Percentiles rank a stretch among this genome's conserved stretches.
Evolutionary conservation across 169 alveolate species (phyloP).

Genomic region (Eimeria brunetti): DNA sequence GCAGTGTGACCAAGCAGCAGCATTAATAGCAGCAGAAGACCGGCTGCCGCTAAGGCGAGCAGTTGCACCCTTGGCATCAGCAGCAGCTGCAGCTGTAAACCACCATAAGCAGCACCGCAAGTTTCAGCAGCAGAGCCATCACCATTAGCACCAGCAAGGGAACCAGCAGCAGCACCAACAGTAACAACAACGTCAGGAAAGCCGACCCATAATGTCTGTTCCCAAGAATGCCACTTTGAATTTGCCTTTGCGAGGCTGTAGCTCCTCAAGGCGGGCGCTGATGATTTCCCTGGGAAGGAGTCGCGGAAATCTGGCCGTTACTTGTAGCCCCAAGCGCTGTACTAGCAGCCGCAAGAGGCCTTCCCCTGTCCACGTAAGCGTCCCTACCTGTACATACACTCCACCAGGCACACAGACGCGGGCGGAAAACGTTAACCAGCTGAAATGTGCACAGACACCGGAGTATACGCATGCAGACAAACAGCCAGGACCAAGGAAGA

Average conservation of each 20-base stretch:
- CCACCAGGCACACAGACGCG: neutral
- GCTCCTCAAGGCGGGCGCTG: conserved; percentile 36
- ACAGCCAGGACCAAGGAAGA: neutral
- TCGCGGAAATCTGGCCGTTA: neutral
- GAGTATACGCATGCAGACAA: neutral
- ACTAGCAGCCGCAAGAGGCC: conserved; percentile 43
- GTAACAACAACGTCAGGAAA: neutral
- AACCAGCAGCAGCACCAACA: neutral
- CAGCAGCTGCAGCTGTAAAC: neutral
- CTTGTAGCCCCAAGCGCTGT: conserved; percentile 35
- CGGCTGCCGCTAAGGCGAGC: neutral
- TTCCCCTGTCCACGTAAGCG: conserved; percentile 33
- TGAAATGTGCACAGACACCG: neutral
- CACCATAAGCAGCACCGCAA: neutral
- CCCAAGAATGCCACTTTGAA: conserved; percentile 37
- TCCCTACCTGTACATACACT: conserved; percentile 43
- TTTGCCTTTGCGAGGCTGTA: conserved; percentile 48
- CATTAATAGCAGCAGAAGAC: neutral
- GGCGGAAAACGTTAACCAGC: neutral
- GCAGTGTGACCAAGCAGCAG: neutral
- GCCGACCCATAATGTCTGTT: conserved; percentile 33
- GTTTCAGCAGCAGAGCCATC: neutral
- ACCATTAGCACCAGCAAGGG: neutral
- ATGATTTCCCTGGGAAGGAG: conserved; percentile 43
- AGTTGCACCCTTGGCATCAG: neutral